phyloP scores from a whole-genome alignment of 495 filamentous ascomycete genomes.

The Tuber magnatum region DNA sequence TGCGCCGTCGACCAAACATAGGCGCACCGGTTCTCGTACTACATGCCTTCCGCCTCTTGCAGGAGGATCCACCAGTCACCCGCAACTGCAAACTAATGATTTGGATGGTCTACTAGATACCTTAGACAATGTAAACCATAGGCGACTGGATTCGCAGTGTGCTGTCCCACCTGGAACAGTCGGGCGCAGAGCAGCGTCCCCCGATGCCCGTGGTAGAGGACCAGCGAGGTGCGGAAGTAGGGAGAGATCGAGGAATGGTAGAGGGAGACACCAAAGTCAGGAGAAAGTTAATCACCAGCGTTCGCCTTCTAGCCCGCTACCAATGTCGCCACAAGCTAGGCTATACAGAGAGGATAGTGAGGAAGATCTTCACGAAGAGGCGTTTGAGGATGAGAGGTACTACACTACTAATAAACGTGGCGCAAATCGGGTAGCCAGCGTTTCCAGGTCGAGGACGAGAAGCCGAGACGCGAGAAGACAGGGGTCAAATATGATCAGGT shows the following conservation, averaged over 20 bases:
- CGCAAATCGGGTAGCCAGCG: conserved; percentile 15
- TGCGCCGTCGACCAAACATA: conserved; percentile 43
- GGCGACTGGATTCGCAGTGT: conserved; percentile 44
- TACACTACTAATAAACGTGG: conserved; percentile 27
- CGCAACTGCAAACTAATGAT: conserved; percentile 48
- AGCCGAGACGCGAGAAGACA: conserved; percentile 20
- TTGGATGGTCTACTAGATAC: conserved; percentile 45
- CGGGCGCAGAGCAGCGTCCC: conserved; percentile 50
- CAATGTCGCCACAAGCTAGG: conserved; percentile 51
- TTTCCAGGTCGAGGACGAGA: conserved; percentile 12
- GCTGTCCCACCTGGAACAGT: conserved; percentile 43
- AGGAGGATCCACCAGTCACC: conserved; percentile 37
- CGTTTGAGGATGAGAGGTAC: conserved; percentile 38
- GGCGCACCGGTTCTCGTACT: conserved; percentile 47
- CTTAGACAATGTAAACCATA: conserved; percentile 42
- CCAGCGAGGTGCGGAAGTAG: conserved; percentile 43
- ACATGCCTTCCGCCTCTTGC: conserved; percentile 42
- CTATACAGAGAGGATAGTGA: conserved; percentile 39
- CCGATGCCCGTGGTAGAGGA: conserved; percentile 42
- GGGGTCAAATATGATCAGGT: conserved; percentile 46
- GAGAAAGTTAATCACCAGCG: conserved; percentile 54
- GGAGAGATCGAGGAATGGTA: conserved; percentile 51
- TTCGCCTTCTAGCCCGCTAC: conserved; percentile 76
- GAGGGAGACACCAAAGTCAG: conserved; percentile 48
- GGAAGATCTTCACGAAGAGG: conserved; percentile 20